A percentile compares a stretch with the other conserved stretches of the same genome.
These are phyloP conservation scores for Pythium coloratum DNA, from an alignment of 352 stramenopile genomes.

Conservation along the genomic window DNA sequence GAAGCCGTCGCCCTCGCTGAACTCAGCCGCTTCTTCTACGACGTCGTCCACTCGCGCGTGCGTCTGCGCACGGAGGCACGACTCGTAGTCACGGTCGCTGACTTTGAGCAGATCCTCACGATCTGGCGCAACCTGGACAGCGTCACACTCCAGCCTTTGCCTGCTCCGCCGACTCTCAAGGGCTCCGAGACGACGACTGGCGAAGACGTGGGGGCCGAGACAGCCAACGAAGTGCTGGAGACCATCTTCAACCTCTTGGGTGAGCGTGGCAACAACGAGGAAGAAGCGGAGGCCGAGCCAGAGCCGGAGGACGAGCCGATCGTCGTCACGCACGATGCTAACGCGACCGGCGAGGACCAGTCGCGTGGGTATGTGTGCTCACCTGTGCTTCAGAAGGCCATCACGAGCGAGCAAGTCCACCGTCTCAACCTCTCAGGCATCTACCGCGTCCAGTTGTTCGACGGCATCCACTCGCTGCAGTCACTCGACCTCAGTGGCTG, in stretches of 20 bases:
- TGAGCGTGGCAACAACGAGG: slow-evolving; percentile 1
- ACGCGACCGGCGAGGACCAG: slow-evolving; percentile 18
- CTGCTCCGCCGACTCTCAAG: slow-evolving; percentile 4
- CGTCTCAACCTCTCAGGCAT: slow-evolving; percentile 54
- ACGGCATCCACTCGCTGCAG: slow-evolving; percentile 46
- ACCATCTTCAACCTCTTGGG: slow-evolving; percentile 19
- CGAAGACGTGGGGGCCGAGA: background rate
- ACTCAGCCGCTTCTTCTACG: slow-evolving; percentile 52
- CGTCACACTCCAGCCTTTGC: slow-evolving; percentile 59
- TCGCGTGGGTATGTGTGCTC: slow-evolving; percentile 33
- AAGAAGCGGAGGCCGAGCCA: slow-evolving; percentile 5
- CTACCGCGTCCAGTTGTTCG: slow-evolving; percentile 48
- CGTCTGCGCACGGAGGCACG: slow-evolving; percentile 40
- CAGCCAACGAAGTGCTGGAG: slow-evolving; percentile 20
- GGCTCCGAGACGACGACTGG: background rate
- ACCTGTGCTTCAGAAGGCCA: slow-evolving; percentile 30
- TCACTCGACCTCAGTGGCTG: slow-evolving; percentile 65
- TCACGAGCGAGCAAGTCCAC: slow-evolving; percentile 31
- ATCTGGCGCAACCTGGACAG: slow-evolving; percentile 60
- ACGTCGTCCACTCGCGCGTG: slow-evolving; percentile 49
- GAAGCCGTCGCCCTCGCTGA: slow-evolving; percentile 59
- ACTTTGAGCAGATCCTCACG: slow-evolving; percentile 36
- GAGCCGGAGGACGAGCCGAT: slow-evolving; percentile 19
- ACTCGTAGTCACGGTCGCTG: slow-evolving; percentile 36
- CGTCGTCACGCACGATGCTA: slow-evolving; percentile 22